Base-by-base conservation (phyloP, 495 filamentous ascomycete species). In the Baudoinia panamericana region DNA sequence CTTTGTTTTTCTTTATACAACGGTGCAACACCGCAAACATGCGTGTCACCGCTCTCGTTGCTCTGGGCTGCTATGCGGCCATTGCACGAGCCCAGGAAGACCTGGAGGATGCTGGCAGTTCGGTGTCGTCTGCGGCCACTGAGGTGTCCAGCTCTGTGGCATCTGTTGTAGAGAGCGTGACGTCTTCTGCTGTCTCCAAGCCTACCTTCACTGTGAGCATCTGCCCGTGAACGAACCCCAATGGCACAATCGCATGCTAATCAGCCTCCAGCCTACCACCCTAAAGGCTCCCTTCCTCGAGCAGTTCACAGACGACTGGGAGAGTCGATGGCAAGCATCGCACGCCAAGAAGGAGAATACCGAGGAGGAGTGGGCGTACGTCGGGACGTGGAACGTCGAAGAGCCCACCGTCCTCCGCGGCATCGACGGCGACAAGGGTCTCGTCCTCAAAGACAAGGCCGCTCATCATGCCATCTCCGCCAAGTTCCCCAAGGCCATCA, bases 381-480 rank as follows among this genome's bases (percentile, higher is more conserved):
- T 96, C 47, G 92, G 92, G 61, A 78, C 84, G 59, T 99, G 92
- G 92, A 58, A 82, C 27, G 92, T 96, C 36, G 92, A 99, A 66
- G 92, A 96, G 72, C 92, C 92, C 45, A 68, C 65, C 51, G 78
- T 92, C 56, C 77, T 84, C 58, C 92, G 92, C 71, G 92, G 84
- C 40, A 93, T 95, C 51, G 82, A 90, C 57, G 87, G 84, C 34
- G 88, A 96, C 68, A 85, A 88, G 67, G 90, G 88, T 63, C 76
- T 99, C 53, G 88, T 96, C 32, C 75, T 95, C 52, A 99, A 96
- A 78, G 88, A 96, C 62, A 69, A 77, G 26, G 90, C 90, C 47
- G 90, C 90, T 47, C 92, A 96, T 65, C 90, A 99, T 68, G 92
- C 92, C 66, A 99, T 99, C 64, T 96, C 92, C 31, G 85, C 92